Conservation (phyloP, 1,284 basidiomycete species). For the Fomitopsis betulina region DNA sequence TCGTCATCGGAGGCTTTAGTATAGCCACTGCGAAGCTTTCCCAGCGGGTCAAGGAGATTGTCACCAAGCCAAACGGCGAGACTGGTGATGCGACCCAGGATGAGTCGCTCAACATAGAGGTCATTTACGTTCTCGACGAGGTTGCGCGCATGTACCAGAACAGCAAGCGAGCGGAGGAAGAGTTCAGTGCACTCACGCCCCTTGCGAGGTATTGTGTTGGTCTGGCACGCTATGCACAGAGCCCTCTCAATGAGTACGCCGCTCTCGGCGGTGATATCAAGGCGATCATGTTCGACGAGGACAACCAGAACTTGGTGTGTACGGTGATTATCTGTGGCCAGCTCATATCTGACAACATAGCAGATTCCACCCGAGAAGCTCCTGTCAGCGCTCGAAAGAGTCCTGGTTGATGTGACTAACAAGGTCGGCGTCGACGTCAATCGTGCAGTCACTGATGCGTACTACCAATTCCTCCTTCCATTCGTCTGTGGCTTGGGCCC, state of each 20-base stretch:
- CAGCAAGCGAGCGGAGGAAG: constrained; percentile 80
- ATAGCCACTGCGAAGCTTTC: constrained; percentile 77
- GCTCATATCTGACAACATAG: constrained; percentile 11
- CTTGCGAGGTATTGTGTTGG: constrained; percentile 95
- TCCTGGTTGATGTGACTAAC: constrained; percentile 87
- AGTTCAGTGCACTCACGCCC: constrained; percentile 79
- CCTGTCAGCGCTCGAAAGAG: constrained; percentile 78
- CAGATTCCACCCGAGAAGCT: constrained; percentile 87
- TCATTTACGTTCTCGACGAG: constrained; percentile 87
- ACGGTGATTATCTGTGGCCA: neutral
- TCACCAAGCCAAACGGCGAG: constrained; percentile 14
- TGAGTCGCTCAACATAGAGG: constrained; percentile 56
- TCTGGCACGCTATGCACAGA: constrained; percentile 90
- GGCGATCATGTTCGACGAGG: constrained; percentile 78
- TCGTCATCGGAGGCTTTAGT: constrained; percentile 87
- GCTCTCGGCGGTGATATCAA: constrained; percentile 81
- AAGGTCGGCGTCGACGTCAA: constrained; percentile 96
- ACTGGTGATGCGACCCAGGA: constrained; percentile 30
- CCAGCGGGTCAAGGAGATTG: constrained; percentile 53
- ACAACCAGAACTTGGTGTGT: constrained; percentile 83
- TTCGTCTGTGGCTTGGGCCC: constrained; percentile 95
- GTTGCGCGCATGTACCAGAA: constrained; percentile 94
- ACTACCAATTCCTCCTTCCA: constrained; percentile 85
- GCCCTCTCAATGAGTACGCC: constrained; percentile 91
- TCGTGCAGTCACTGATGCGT: constrained; percentile 80